Base-by-base conservation (phyloP, 208 protist genomes). In the Trypanosoma melophagium region DNA sequence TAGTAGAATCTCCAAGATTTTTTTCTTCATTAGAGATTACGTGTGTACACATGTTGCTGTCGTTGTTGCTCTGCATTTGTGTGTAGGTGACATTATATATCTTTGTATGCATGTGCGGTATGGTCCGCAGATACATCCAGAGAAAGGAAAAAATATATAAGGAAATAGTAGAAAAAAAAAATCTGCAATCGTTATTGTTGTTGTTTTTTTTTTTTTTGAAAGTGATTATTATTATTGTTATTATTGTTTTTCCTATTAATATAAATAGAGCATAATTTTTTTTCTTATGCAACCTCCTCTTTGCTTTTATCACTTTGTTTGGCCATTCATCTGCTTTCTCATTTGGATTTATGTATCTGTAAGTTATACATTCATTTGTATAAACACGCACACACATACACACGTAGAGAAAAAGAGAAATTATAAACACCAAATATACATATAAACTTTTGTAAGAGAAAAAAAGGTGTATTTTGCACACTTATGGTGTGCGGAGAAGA, bases 171-270 rank as follows among this genome's bases (percentile, higher is more conserved):
- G 17, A n/a, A 38, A 16, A 38, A 58, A n/a, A 58, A 38, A 38
- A 38, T 3, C 7, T 57, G 53, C 31, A 35, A 16, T 57, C 22
- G n/a, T 49, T 25, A 28, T 41, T 7, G 42, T 47, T 51, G 16
- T 61, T 54, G 45, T 57, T 45, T 41, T 45, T 69, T 25, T 52
- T 49, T 72, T 24, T 35, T 58, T 19, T 31, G 31, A 22, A 53
- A 3, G n/a, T n/a, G n/a, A n/a, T n/a, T n/a, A n/a, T n/a, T 75
- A 56, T 31, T 40, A 52, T 73, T 74, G 9, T 66, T 59, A 47
- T 57, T 0, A 22, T 66, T 66, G 17, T 52, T 45, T 49, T 71
- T 14, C 56, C 10, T 65, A 12, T 59, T 2, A 28, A 10, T 52
- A 9, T 41, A 24, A 50, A 14, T 60, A 54, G 40, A n/a, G 53